Base-by-base conservation (phyloP, 192 early-diverging fungal genomes). In the Gonapodya sp. region DNA sequence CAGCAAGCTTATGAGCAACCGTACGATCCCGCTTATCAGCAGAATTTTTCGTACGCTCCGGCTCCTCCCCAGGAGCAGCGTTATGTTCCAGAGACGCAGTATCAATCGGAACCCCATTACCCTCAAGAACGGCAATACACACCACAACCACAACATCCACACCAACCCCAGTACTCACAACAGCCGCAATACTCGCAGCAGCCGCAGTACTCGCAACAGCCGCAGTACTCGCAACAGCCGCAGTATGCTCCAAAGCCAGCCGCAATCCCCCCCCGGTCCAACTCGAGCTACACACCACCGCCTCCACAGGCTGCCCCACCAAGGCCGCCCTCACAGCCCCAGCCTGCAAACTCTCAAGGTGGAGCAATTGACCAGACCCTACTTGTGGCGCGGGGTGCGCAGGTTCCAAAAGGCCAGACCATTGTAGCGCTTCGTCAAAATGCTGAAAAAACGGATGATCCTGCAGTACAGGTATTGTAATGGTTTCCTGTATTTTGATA, bases 371-470 rank as follows among this genome's bases (percentile, higher is more conserved):
- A 77, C 18, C 75, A 34, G 16, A 34, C 18, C 8, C 8, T 32
- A 18, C 30, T 77, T 77, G 18, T 33, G 8, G 75, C 18, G 2
- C 30, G 75, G 8, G 75, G 75, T 8, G 75, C 18, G 34, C 30
- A 2, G 34, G 75, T 34, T 33, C 30, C 30, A 16, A 77, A 18
- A 77, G 75, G 8, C 2, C 75, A 77, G 31, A 77, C 75, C 18
- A 8, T 77, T 18, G 75, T 14, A 16, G 18, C 34, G 18, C 34
- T 32, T 33, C 75, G 75, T 8, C 30, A 18, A 31, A 77, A 77
- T 33, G 75, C 75, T 34, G 34, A 77, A 33, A 77, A 77, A 33
- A 77, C 8, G 8, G 75, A 77, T 77, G 34, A 77, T 33, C 75
- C 75, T 33, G 34, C 18, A 2, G 34, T 77, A 18, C 75, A 77